Conservation (phyloP, 306 rosid species). For the Rubus parviflorus region DNA sequence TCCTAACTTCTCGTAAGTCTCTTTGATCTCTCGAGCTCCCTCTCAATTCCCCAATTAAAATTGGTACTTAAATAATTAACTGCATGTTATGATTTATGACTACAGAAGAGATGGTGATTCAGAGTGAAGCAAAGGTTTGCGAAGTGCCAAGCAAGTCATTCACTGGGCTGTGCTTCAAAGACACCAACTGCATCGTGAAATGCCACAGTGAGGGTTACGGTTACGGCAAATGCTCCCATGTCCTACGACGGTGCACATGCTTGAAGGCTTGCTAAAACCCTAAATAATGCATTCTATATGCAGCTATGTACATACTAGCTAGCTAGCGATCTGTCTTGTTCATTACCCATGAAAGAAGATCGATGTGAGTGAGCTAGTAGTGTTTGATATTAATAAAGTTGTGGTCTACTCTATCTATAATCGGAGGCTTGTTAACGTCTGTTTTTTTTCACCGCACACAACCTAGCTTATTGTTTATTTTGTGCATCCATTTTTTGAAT, state of each 20-base stretch:
- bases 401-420: not conserved
- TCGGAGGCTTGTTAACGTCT: not conserved
- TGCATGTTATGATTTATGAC: not conserved
- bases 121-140: slow-evolving; percentile 6
- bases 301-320: not conserved
- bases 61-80: not conserved
- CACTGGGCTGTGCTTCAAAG: not conserved
- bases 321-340: not conserved
- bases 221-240: slow-evolving; percentile 10
- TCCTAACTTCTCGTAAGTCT: slow-evolving; percentile 13
- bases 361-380: not conserved
- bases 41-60: not conserved
- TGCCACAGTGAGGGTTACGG: slow-evolving; percentile 15
- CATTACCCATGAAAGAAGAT: not conserved
- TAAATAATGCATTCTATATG: not conserved
- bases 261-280: not conserved
- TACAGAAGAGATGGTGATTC: slow-evolving; percentile 9
- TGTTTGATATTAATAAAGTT: not conserved
- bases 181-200: not conserved
- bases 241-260: not conserved
- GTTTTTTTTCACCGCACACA: not conserved
- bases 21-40: not conserved
- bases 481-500: not conserved
- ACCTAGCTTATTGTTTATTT: not conserved
- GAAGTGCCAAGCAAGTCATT: not conserved